These are phyloP conservation scores for Trichosporon faecale DNA, from an alignment of 1,284 basidiomycete species.

Conservation along the genomic window DNA sequence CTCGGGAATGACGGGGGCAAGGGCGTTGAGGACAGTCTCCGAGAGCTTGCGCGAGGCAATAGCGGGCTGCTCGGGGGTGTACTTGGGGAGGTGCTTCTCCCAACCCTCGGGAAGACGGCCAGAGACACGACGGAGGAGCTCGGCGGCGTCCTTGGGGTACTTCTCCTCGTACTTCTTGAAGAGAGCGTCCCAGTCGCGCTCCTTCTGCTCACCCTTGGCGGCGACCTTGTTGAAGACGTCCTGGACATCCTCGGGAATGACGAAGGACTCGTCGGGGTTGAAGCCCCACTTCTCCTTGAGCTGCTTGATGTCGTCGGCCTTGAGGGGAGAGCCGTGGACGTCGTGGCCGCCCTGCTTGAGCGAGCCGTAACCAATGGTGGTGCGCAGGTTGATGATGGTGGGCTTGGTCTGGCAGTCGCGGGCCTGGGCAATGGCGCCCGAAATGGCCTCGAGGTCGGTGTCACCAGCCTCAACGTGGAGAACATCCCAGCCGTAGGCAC, in stretches of 20 bases:
- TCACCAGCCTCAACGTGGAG: conserved; percentile 79
- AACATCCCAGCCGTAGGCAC: conserved; percentile 91
- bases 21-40: conserved; percentile 77
- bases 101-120: conserved; percentile 80
- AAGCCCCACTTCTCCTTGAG: conserved; percentile 85
- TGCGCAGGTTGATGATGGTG: conserved; percentile 78
- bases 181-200: conserved; percentile 71
- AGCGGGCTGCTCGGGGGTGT: conserved; percentile 72
- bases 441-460: conserved; percentile 76
- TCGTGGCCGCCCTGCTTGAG: conserved; percentile 87
- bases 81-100: conserved; percentile 78
- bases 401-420: conserved; percentile 76
- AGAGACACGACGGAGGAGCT: conserved; percentile 77
- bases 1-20: conserved; percentile 75
- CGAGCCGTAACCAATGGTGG: conserved; percentile 91
- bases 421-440: conserved; percentile 74
- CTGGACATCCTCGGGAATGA: conserved; percentile 72
- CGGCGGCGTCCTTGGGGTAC: conserved; percentile 78
- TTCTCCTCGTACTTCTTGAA: conserved; percentile 70
- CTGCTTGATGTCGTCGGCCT: conserved; percentile 81
- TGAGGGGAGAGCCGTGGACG: conserved; percentile 88
- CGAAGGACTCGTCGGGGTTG: conserved; percentile 73
- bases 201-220: conserved; percentile 68
- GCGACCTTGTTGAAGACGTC: conserved; percentile 66
- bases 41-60: conserved; percentile 90